Base-by-base conservation (phyloP, 2,329 filamentous ascomycete species). In the Colletotrichum acutatum region DNA sequence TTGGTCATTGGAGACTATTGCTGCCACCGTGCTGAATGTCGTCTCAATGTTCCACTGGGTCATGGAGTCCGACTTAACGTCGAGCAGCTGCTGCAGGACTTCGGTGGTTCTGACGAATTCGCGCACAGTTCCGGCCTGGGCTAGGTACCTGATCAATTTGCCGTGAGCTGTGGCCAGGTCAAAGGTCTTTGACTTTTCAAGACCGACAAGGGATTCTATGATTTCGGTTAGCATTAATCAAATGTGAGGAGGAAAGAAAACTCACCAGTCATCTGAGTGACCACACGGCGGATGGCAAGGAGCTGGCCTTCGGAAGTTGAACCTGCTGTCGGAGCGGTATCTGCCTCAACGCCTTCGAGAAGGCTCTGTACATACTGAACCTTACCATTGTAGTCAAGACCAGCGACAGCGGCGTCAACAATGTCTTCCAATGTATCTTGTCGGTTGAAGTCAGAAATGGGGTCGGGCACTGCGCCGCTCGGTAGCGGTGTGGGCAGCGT, bases 31-130 rank as follows among this genome's bases (percentile, higher is more conserved):
- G 76, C 83, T 84, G 52, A 91, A 79, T 4, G 88, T 89, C 32
- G 83, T 76, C 72, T 91, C 89, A 26, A 90, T 83, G 74, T 90
- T 90, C 85, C 88, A 90, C 76, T 91, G 89, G 6, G 84, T 85
- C 84, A 90, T 88, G 53, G 83, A 82, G 22, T 82, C 83, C 0
- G 86, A 82, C 56, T 85, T 85, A 75, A 84, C 85, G 74, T 89
- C 88, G 28, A 91, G 83, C 9, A 91, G 81, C 2, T 82, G 79
- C 30, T 82, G 79, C 14, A 88, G 78, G 11, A 84, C 82, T 46
- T 84, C 83, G 57, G 85, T 84, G 8, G 84, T 77, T 12, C 84
- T 81, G 26, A 78, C 74, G 66, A 84, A 83, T 66, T 84, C 80
- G 1, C 78, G 73, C 6, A 79, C 76, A 5, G 77, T 77, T 22